Evolutionary conservation across 1,284 basidiomycete species (phyloP), one percentile per base, ranked within the genome.

Genomic region (Moesziomyces aphidis): DNA sequence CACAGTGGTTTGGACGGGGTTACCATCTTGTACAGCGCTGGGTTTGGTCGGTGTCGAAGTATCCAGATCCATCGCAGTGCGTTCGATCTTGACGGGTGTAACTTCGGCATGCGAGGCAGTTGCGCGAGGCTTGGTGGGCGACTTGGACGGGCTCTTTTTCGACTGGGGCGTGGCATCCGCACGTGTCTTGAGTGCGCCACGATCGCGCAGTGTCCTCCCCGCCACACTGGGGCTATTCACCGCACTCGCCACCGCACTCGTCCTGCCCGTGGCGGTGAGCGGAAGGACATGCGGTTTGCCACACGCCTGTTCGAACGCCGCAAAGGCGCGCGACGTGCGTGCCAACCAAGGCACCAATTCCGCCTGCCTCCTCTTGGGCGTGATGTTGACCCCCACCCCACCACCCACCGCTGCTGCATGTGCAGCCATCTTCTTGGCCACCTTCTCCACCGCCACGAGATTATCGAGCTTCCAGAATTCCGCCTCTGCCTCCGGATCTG

Each of bases 371-470:
- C 70, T 61, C n/a, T 69, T 71, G 7, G 63, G 50, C 31, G 63
- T 76, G 11, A 60, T 73, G 19, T 72, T 70, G 6, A 62, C 49
- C 17, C 57, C n/a, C 21, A 21, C 26, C 24, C 34, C 22, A 4
- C 4, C 55, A 39, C 15, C 47, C 9, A 51, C 64, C 22, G 63
- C 65, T 0, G 67, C 58, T 3, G 71, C 73, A 23, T 64, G 52
- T 1, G 74, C 78, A 19, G 69, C 72, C 72, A 76, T 68, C 55
- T 69, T 67, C 52, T 78, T 81, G 2, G 76, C 72, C 66, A 79
- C 70, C 39, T 73, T 73, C 50, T 81, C 76, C 5, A 80, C 63
- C 52, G 72, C 72, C 23, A 73, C 50, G 24, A 81, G 47, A 19
- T 77, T 69, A 21, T 79, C 77, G 28, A 77, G 34, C 44, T 65